Evolutionary conservation across 1,284 basidiomycete genomes (phyloP).

Genomic region (Pseudozyma hubeiensis): DNA sequence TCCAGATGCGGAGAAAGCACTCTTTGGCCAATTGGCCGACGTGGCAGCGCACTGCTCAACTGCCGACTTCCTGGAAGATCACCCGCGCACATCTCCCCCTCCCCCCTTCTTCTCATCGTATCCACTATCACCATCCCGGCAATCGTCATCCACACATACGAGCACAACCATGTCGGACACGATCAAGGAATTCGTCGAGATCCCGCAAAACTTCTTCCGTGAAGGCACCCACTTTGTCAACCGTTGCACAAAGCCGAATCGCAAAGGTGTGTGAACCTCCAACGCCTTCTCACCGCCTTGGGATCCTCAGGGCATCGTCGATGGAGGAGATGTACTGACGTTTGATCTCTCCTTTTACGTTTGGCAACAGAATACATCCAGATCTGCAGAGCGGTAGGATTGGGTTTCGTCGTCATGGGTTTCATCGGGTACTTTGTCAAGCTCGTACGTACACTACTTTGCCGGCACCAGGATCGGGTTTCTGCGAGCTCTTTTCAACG

Average conservation of each 20-base stretch:
- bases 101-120: too few relatives aligned
- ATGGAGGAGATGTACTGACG: neutral
- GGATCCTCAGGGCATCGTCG: neutral
- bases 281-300: too few relatives aligned
- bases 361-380: slow-evolving; percentile 64
- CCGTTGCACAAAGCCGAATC: slow-evolving; percentile 96
- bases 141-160: neutral
- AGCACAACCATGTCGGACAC: slow-evolving; percentile 81
- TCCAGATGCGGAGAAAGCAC: slow-evolving; percentile 18
- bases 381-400: slow-evolving; percentile 67
- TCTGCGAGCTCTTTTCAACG: too few relatives aligned
- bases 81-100: too few relatives aligned
- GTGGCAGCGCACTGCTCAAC: slow-evolving; percentile 5
- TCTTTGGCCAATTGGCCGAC: slow-evolving; percentile 1
- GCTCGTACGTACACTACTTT: slow-evolving; percentile 45
- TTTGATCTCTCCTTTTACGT: neutral
- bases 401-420: slow-evolving; percentile 68
- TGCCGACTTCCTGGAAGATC: slow-evolving; percentile 12
- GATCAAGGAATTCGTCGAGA: slow-evolving; percentile 87
- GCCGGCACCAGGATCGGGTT: too few relatives aligned
- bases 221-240: slow-evolving; percentile 96
- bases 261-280: slow-evolving; percentile 78
- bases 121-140: neutral
- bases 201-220: slow-evolving; percentile 89
- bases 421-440: slow-evolving; percentile 69